A percentile compares a stretch with the other conserved stretches of the same genome.
Evolutionary conservation across 1,139 yeast genomes (phyloP).

Genomic region (Magnusiomyces sp.): DNA sequence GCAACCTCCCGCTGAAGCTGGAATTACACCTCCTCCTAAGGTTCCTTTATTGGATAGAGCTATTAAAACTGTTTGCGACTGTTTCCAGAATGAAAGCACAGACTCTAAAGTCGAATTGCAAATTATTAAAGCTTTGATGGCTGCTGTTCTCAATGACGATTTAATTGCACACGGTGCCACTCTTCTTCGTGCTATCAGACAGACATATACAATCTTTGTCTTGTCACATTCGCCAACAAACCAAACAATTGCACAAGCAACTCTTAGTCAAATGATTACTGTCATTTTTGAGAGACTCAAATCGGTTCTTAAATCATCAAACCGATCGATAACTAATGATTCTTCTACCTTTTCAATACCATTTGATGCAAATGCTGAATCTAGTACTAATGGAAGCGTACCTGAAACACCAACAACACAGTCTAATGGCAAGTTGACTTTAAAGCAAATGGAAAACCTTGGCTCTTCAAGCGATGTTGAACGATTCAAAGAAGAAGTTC

Average conservation of each 20-base stretch:
- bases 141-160: conserved; percentile 70
- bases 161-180: conserved; percentile 90
- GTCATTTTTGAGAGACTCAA: conserved; percentile 74
- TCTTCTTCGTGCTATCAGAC: conserved; percentile 81
- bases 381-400: not conserved
- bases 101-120: conserved; percentile 85
- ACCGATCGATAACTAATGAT: conserved; percentile 4
- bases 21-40: conserved; percentile 45
- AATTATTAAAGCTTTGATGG: conserved; percentile 83
- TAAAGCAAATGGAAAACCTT: conserved; percentile 20
- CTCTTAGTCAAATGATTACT: conserved; percentile 81
- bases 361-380: not conserved
- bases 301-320: conserved; percentile 12
- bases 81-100: conserved; percentile 88
- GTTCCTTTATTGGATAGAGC: conserved; percentile 71
- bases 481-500: conserved; percentile 22
- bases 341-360: conserved; percentile 1
- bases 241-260: conserved; percentile 93
- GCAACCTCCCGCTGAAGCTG: conserved; percentile 27
- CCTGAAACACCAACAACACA: conserved; percentile 7
- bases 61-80: conserved; percentile 72
- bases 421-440: conserved; percentile 17
- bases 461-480: conserved; percentile 17
- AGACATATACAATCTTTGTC: conserved; percentile 84
- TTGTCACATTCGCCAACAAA: conserved; percentile 72